A percentile compares a stretch with the other conserved stretches of the same genome.
Evolutionary conservation across 2,329 filamentous ascomycete genomes (phyloP).

Genomic region (Magnaporthiopsis poae): DNA sequence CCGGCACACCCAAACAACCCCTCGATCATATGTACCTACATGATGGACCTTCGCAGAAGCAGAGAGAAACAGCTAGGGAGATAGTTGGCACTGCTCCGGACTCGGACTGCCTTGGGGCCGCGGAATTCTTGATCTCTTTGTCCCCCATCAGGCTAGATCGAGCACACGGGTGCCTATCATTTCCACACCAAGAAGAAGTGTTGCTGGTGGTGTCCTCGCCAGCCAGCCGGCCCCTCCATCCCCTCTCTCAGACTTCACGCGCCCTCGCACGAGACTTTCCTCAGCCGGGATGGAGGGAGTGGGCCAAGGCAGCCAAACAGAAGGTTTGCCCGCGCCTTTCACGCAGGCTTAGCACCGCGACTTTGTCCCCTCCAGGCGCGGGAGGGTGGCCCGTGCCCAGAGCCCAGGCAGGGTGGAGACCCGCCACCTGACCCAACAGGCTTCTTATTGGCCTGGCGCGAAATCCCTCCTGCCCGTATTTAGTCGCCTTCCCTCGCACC

Average conservation of each 20-base stretch:
- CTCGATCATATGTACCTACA: neutral
- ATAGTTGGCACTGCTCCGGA: neutral
- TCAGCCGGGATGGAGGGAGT: neutral
- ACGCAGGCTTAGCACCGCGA: neutral
- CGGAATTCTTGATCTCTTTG: neutral
- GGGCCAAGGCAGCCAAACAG: neutral
- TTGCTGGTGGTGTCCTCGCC: neutral
- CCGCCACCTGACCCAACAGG: neutral
- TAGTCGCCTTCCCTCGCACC: neutral
- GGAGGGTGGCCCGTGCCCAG: neutral
- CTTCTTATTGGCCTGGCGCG: neutral
- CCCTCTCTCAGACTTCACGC: neutral
- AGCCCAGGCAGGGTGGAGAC: neutral
- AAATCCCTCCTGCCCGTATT: neutral
- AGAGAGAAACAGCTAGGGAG: neutral
- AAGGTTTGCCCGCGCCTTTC: neutral
- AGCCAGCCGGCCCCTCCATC: constrained; percentile 2
- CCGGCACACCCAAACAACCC: neutral
- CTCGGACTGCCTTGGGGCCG: too few species aligned
- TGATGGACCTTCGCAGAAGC: neutral
- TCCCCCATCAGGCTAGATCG: neutral
- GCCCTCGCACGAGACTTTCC: neutral
- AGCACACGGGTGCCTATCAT: neutral
- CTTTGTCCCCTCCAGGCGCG: neutral
- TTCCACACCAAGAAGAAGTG: neutral